Evolutionary conservation across 1,284 basidiomycete species (phyloP).

Genomic region (Cerioporus squamosus): DNA sequence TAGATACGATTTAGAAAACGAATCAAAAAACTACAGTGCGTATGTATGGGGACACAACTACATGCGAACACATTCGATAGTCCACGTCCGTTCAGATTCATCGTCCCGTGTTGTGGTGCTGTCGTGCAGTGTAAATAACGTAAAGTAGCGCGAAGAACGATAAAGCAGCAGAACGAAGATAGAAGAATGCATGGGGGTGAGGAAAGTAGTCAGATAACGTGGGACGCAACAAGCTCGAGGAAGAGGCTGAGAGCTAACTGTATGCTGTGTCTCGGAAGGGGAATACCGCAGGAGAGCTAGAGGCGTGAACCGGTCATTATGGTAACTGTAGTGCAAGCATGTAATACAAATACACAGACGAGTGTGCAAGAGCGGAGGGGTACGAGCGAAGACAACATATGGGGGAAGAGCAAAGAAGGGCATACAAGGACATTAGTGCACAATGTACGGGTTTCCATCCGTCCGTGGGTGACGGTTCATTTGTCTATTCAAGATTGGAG

Average conservation of each 20-base stretch:
- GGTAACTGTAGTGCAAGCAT: constrained; percentile 19
- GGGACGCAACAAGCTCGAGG: background rate
- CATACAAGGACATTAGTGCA: constrained; percentile 27
- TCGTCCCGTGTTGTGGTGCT: constrained; percentile 53
- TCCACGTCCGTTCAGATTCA: constrained; percentile 64
- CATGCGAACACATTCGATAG: constrained; percentile 63
- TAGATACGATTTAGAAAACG: constrained; percentile 16
- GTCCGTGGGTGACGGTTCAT: constrained; percentile 19
- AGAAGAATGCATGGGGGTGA: constrained; percentile 17
- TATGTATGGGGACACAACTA: constrained; percentile 43
- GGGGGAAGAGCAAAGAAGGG: constrained; percentile 14
- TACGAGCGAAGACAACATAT: background rate
- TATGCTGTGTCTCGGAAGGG: constrained; percentile 9
- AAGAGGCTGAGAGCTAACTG: background rate
- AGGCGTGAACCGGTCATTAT: constrained; percentile 11
- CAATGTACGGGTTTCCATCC: constrained; percentile 22
- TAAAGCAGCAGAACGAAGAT: constrained; percentile 15
- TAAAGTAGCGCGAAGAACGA: constrained; percentile 13
- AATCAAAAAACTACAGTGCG: constrained; percentile 36
- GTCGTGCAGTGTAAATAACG: constrained; percentile 15
- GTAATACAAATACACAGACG: constrained; percentile 27
- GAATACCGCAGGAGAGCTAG: constrained; percentile 13
- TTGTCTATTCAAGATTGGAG: constrained; percentile 27
- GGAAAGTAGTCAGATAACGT: constrained; percentile 8
- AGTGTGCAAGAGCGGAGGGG: constrained; percentile 1